Evolutionary conservation across 805 yeast species (phyloP).

Genomic region (Schwanniomyces occidentalis): DNA sequence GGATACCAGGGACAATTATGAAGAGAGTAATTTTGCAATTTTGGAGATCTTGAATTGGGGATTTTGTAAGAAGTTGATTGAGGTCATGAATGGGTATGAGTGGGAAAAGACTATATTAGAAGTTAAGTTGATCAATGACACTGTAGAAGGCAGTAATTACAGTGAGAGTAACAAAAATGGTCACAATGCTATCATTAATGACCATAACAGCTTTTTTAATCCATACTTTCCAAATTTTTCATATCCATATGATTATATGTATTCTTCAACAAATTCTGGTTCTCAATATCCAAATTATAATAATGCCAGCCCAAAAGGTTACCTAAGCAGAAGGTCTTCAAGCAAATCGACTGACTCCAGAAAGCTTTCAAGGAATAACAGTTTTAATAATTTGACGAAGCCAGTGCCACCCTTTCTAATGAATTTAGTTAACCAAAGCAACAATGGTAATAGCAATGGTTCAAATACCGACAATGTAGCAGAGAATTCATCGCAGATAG

Average conservation of each 20-base stretch:
- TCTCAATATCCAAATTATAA: conserved; percentile 3
- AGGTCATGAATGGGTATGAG: conserved; percentile 23
- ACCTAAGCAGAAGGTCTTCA: conserved; percentile 14
- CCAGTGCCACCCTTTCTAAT: conserved; percentile 28
- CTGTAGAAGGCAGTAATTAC: neutral
- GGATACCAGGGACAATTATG: too few relatives aligned
- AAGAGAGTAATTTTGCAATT: conserved; percentile 7
- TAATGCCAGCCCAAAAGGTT: conserved; percentile 6
- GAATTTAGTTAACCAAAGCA: conserved; percentile 18
- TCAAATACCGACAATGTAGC: conserved; percentile 1
- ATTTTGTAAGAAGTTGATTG: conserved; percentile 10
- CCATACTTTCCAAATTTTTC: conserved; percentile 5
- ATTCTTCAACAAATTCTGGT: conserved; percentile 1
- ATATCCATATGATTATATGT: conserved; percentile 5
- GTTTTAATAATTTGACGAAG: conserved; percentile 7
- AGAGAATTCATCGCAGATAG: conserved; percentile 6
- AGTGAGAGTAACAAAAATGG: too few relatives aligned
- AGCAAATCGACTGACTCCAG: conserved; percentile 13
- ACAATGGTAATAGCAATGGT: neutral
- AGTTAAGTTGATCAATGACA: conserved; percentile 10
- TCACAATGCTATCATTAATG: too few relatives aligned
- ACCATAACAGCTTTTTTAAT: conserved; percentile 2
- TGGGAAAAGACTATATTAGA: conserved; percentile 21
- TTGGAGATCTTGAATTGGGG: conserved; percentile 7
- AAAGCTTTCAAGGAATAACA: conserved; percentile 10